These are phyloP conservation scores for Calonectria leucothoes DNA, from an alignment of 2,329 filamentous ascomycete genomes.

Conservation along the genomic window DNA sequence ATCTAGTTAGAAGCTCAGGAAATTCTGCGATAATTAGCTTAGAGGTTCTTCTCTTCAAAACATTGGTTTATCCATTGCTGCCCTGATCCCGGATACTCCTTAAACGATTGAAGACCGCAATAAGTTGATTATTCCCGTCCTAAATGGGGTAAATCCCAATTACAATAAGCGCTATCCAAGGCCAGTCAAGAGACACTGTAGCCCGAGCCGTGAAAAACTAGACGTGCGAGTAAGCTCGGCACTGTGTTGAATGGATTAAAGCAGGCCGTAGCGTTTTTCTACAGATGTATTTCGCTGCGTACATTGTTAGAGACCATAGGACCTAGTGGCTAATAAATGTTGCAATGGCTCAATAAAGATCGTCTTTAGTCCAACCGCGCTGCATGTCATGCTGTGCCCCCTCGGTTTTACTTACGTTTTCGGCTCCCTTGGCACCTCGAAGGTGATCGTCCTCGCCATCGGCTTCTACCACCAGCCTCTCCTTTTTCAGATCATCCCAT, in stretches of 20 bases:
- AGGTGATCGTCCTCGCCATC: conserved; percentile 4
- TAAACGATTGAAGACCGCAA: neutral
- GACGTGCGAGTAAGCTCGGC: neutral
- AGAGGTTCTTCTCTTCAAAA: neutral
- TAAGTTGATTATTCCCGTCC: conserved; percentile 18
- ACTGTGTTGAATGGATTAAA: too few relatives aligned
- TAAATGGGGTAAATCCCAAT: conserved; percentile 25
- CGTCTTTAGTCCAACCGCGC: conserved; percentile 18
- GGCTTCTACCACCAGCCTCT: conserved; percentile 10
- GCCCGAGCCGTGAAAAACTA: conserved; percentile 27
- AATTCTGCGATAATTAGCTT: too few relatives aligned
- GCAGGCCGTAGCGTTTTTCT: conserved; percentile 16
- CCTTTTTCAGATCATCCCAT: conserved; percentile 43
- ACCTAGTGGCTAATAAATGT: conserved; percentile 27
- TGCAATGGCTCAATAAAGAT: conserved; percentile 12
- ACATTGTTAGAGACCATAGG: conserved; percentile 19
- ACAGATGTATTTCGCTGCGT: conserved; percentile 24
- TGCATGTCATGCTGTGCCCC: conserved; percentile 1
- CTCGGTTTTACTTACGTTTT: neutral
- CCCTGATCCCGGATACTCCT: neutral
- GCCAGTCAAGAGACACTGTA: conserved; percentile 18
- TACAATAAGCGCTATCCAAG: conserved; percentile 21
- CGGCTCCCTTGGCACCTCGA: neutral
- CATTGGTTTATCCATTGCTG: neutral
- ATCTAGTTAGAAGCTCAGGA: too few relatives aligned